phyloP scores from a whole-genome alignment of 2,329 filamentous ascomycete species.

The Parasarocladium wereldwijsianum region DNA sequence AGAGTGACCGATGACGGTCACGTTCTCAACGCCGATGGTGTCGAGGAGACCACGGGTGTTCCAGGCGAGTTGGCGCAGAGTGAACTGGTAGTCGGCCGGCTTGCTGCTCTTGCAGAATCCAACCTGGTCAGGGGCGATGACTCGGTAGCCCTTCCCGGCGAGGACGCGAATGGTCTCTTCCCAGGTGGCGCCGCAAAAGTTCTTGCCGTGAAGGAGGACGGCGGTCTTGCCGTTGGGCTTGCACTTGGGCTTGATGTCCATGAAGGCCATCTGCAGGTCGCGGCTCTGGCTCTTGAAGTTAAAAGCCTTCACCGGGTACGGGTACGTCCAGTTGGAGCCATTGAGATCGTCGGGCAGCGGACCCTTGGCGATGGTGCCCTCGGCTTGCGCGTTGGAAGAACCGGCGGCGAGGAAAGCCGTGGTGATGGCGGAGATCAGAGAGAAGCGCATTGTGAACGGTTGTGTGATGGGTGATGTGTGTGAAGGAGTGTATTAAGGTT shows the following conservation, averaged over 20 bases:
- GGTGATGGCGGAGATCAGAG: slow-evolving; percentile 8
- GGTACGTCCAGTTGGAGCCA: slow-evolving; percentile 37
- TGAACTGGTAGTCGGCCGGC: slow-evolving; percentile 34
- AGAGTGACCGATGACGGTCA: slow-evolving; percentile 37
- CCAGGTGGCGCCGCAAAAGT: slow-evolving; percentile 41
- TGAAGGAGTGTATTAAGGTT: background rate
- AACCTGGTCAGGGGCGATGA: slow-evolving; percentile 38
- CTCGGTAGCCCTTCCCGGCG: slow-evolving; percentile 28
- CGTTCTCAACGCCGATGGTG: slow-evolving; percentile 23
- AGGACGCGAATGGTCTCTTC: slow-evolving; percentile 28
- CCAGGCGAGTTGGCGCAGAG: slow-evolving; percentile 31
- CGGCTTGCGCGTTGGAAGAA: slow-evolving; percentile 12
- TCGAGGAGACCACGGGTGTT: slow-evolving; percentile 34
- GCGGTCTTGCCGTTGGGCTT: slow-evolving; percentile 24
- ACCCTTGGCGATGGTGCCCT: slow-evolving; percentile 18
- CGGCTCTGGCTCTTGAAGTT: slow-evolving; percentile 30
- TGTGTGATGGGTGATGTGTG: background rate
- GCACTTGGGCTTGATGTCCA: slow-evolving; percentile 29
- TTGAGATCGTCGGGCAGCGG: slow-evolving; percentile 26
- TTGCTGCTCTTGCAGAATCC: slow-evolving; percentile 44
- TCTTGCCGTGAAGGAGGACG: slow-evolving; percentile 38
- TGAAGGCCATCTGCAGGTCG: slow-evolving; percentile 39
- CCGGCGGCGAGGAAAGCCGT: slow-evolving; percentile 8
- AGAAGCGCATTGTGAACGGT: slow-evolving; percentile 12
- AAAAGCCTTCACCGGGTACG: slow-evolving; percentile 33